Base-by-base conservation (phyloP, 202 grass and related monocot species). In the Hordeum pubiflorum region DNA sequence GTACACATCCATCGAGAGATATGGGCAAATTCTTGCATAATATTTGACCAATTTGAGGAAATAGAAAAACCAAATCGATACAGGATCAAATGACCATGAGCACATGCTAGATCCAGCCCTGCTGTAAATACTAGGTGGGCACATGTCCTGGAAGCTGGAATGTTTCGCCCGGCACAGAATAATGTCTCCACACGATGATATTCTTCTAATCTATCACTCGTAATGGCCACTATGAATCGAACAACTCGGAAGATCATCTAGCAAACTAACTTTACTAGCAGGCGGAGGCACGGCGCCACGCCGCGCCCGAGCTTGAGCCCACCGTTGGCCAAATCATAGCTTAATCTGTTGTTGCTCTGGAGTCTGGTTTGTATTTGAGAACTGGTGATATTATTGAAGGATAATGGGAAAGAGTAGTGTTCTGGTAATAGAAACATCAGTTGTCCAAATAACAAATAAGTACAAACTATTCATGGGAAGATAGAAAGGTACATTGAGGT, bases 21-120 rank as follows among this genome's bases (percentile, higher is more conserved):
- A 18, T 52, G 46, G 8, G 22, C 13, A 33, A n/a, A 9, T 55
- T n/a, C 74, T 37, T 58, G 2, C 33, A 43, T 65, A 39, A 72
- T 36, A 0, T 83, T 67, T 68, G 81, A 60, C 60, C 18, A 18
- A 3, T 4, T 60, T 52, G 61, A 62, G 15, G 46, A 24, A 70
- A 70, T 62, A 41, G 34, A 61, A 37, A 15, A 1, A 8, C 9
- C 7, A 11, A 26, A 48, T 20, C 46, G 69, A 12, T 13, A 9
- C 15, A 22, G 27, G 77, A 76, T 76, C 63, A 69, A 44, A 24
- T 36, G 34, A 1, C 43, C 26, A 8, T 5, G 5, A 60, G 54
- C 85, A 83, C 80, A 79, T 78, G 81, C 38, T 52, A 52, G 58
- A 87, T 60, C 80, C 15, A 39, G 58, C 15, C 13, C 36, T 29